A percentile compares a stretch with the other conserved stretches of the same genome.
phyloP scores from a whole-genome alignment of 148 eudicot genomes.

The Euryodendron excelsum region DNA sequence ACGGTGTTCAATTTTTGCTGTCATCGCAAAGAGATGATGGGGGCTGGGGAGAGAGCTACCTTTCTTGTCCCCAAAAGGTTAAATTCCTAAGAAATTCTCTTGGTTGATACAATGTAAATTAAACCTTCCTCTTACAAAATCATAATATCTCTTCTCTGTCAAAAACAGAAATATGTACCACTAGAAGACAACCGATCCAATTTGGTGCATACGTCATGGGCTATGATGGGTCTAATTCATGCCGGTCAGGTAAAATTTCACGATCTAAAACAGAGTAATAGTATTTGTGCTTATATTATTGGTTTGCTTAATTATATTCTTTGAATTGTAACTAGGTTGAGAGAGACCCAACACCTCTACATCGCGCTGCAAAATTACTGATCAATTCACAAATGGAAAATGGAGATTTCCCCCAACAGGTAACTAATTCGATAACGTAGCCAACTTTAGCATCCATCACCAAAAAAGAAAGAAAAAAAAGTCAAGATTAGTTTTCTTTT shows the following conservation, averaged over 20 bases:
- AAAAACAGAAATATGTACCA: conserved; percentile 34
- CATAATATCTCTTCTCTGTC: not conserved
- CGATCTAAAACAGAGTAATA: not conserved
- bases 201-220: conserved; percentile 44
- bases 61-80: conserved; percentile 45
- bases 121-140: not conserved
- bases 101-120: not conserved
- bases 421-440: not conserved
- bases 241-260: conserved; percentile 27
- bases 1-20: conserved; percentile 38
- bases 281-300: too few relatives aligned
- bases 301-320: too few relatives aligned
- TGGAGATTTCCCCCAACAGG: conserved; percentile 54
- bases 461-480: too few relatives aligned
- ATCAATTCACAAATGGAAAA: conserved; percentile 41
- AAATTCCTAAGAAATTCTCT: not conserved
- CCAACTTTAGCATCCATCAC: not conserved
- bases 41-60: conserved; percentile 63
- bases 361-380: conserved; percentile 37
- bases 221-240: conserved; percentile 39
- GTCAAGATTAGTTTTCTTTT: not conserved
- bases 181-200: conserved; percentile 39
- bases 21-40: conserved; percentile 30
- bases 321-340: conserved; percentile 15
- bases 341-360: conserved; percentile 43